Evolutionary conservation across 2,329 filamentous ascomycete genomes (phyloP), one percentile per base, ranked within the genome.

Genomic region (Ophiostoma quercus): DNA sequence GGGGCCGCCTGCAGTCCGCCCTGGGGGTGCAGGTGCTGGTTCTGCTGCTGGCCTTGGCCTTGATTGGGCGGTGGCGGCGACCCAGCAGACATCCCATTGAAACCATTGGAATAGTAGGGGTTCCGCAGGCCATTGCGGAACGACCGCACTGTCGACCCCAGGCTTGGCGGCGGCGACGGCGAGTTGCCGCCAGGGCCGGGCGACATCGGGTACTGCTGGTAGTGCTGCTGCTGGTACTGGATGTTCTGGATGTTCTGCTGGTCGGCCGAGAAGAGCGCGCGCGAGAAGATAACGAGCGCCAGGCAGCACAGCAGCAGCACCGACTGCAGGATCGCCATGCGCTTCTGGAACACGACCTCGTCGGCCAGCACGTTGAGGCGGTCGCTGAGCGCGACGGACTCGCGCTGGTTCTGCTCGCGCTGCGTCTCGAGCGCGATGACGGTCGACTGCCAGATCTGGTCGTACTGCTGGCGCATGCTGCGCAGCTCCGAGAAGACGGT

Each of bases 401-500:
- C 94, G 69, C 88, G 85, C 76, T 94, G 88, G 19, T 92, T 92
- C 74, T 92, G 89, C 76, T 96, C 91, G 60, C 92, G 89, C 78
- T 97, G 94, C 60, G 88, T 89, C 77, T 97, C 93, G 16, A 98
- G 86, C 39, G 96, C 94, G 69, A 97, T 89, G 29, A 97, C 90
- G 12, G 96, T 97, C 25, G 91, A 94, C 79, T 97, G 94, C 94
- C 94, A 98, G 14, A 98, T 88, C 76, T 97, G 92, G 77, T 98
- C 94, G 78, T 98, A 98, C 77, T 97, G 91, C 71, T 89, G 87
- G 68, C 92, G 87, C 73, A 95, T 90, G 67, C 85, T 87, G 72
- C 87, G 87, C 47, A 97, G 82, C 78, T 99, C 95, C 19, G 87
- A 84, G 54, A 96, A 84, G 0, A 98, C 92, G 0, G 94, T 97